Conservation (phyloP, 306 rosid species). For the Acacia acuminata region DNA sequence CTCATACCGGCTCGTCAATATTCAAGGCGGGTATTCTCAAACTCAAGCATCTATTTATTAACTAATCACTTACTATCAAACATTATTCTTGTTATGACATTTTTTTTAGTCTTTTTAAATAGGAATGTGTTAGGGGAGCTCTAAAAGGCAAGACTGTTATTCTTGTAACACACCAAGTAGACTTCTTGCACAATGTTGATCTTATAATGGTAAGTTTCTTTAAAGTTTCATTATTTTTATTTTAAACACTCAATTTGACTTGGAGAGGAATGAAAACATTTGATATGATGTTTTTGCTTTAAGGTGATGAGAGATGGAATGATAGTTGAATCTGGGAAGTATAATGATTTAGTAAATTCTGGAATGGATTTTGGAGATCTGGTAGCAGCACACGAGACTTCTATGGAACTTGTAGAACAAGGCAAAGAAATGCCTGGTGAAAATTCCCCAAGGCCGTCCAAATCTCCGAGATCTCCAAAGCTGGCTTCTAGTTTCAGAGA, state of each 20-base stretch:
- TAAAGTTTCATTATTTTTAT: background rate
- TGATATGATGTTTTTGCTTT: constrained; percentile 13
- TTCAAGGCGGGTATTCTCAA: constrained; percentile 62
- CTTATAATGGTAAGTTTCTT: constrained; percentile 62
- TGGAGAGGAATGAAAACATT: constrained; percentile 2
- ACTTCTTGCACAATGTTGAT: constrained; percentile 90
- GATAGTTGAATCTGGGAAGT: constrained; percentile 84
- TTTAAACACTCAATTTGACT: background rate
- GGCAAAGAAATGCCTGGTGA: constrained; percentile 43
- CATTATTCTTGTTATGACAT: background rate
- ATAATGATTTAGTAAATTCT: constrained; percentile 55
- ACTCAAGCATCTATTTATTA: background rate
- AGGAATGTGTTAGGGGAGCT: constrained; percentile 93
- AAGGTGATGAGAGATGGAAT: constrained; percentile 92
- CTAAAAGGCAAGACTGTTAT: constrained; percentile 78
- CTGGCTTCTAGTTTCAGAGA: constrained; percentile 40
- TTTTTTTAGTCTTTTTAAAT: background rate
- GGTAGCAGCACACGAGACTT: constrained; percentile 87
- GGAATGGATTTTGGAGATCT: constrained; percentile 79
- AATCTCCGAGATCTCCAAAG: constrained; percentile 44
- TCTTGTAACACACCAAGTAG: constrained; percentile 99
- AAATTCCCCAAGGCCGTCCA: constrained; percentile 38
- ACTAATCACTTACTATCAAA: background rate
- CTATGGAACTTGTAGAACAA: constrained; percentile 92
- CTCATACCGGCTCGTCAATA: constrained; percentile 94